Evolutionary conservation across 73 alveolate genomes (phyloP), one percentile per base, ranked within the genome.

Genomic region (Paramecium bursaria): DNA sequence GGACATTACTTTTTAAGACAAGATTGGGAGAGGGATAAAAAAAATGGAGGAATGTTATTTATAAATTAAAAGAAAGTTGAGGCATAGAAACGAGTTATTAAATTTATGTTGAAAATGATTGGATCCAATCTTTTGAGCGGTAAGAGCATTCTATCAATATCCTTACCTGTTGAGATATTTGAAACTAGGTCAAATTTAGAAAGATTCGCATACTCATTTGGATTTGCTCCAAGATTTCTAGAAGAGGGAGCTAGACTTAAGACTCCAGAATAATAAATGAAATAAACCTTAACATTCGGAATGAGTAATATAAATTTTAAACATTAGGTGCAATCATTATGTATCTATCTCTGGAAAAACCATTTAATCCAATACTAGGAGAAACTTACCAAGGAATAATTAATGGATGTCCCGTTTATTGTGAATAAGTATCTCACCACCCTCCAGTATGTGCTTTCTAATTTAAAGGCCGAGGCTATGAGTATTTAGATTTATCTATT

Each of bases 341-440:
- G 89, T 79, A 79, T 49, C 75, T 90, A 35, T 73, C 85, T 13
- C 86, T 92, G 91, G 86, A 85, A 46, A 94, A 94, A 74, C 97
- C 98, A 11, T 94, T 94, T 88, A 94, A 92, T 82, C 98, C 98
- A 5, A 92, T 94, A 51, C 50, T 94, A 14, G 98, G 98, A 26
- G 98, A 94, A 87, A 94, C 98, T 3, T 94, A 57, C 74, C 86
- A 94, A 75, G 95, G 95, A 1, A 74, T 55, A 31, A 39, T 90
- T 13, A 96, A 95, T 33, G 86, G 87, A 15, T 50, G 86, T 49
- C 92, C 86, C 3, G 80, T 57, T 4, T 87, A 50, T 80, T 48
- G 82, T 54, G 92, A 87, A 25, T 86, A 87, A 52, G 73, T 75
- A 7, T 75, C 77, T 47, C 92, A 87, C 77, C 92, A 87, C 77